Percentiles rank a stretch among this genome's conserved stretches.
Conservation (phyloP, 257 asterid species). For the Ophiorrhiza pumila region DNA sequence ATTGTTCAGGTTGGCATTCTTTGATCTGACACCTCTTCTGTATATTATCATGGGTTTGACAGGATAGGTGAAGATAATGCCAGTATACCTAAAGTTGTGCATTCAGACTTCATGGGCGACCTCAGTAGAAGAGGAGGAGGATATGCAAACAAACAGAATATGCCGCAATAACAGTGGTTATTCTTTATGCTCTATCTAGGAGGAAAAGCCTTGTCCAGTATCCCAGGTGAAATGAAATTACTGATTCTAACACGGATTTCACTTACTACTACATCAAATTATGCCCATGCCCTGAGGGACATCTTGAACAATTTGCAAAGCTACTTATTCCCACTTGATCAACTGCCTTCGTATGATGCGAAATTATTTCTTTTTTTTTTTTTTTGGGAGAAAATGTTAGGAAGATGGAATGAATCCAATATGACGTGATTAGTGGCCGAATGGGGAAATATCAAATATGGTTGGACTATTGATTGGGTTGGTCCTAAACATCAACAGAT, state of each 20-base stretch:
- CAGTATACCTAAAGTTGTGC: not conserved
- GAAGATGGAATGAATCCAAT: no score
- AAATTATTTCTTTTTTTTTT: no score
- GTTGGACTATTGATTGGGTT: no score
- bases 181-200: not conserved
- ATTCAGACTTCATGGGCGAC: not conserved
- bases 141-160: not conserved
- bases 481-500: no score
- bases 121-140: not conserved
- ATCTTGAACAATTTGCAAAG: not conserved
- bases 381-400: no score
- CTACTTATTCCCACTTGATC: no score
- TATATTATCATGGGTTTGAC: not conserved
- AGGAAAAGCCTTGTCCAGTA: not conserved
- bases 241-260: not conserved
- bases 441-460: no score
- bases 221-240: not conserved
- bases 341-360: no score
- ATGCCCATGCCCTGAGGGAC: no score
- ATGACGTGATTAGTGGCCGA: no score
- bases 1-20: not conserved
- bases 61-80: constrained; percentile 12
- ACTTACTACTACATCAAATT: not conserved
- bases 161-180: no score
- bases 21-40: not conserved